Percentiles rank a stretch among this genome's conserved stretches.
phyloP scores from a whole-genome alignment of 202 grass and related monocot species.

The Setaria italica region DNA sequence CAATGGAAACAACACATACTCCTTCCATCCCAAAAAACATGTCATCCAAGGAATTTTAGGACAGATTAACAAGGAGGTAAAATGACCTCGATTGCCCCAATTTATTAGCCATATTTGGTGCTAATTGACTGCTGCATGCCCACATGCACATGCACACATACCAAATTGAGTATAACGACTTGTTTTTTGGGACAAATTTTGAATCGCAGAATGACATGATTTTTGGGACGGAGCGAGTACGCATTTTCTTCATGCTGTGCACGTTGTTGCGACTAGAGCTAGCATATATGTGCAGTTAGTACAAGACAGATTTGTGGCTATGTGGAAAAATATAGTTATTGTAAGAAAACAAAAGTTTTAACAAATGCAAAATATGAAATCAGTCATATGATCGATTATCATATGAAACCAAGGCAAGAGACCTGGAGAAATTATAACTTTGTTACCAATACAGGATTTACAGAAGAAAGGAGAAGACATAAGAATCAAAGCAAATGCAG shows the following conservation, averaged over 20 bases:
- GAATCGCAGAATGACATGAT: too few relatives aligned
- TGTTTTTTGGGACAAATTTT: too few relatives aligned
- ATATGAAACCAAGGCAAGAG: constrained; percentile 33
- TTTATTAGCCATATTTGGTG: too few relatives aligned
- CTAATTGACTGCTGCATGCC: too few relatives aligned
- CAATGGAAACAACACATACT: neutral
- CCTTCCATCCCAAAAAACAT: too few relatives aligned
- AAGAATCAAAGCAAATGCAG: constrained; percentile 32
- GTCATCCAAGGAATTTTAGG: too few relatives aligned
- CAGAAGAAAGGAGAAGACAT: neutral
- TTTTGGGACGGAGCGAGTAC: too few relatives aligned
- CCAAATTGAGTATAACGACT: too few relatives aligned
- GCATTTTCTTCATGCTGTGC: neutral
- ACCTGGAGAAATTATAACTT: neutral
- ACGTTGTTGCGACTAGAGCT: neutral
- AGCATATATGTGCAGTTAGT: neutral
- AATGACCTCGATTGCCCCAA: too few relatives aligned
- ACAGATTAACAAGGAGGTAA: too few relatives aligned
- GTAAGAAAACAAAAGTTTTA: neutral
- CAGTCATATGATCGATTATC: neutral
- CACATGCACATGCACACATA: too few relatives aligned
- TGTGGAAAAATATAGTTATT: neutral
- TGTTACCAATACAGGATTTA: neutral
- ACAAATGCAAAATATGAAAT: constrained; percentile 6
- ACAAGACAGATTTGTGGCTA: neutral